These are phyloP conservation scores for Ochetophila trinervis DNA, from an alignment of 306 rosid genomes.

Conservation along the genomic window DNA sequence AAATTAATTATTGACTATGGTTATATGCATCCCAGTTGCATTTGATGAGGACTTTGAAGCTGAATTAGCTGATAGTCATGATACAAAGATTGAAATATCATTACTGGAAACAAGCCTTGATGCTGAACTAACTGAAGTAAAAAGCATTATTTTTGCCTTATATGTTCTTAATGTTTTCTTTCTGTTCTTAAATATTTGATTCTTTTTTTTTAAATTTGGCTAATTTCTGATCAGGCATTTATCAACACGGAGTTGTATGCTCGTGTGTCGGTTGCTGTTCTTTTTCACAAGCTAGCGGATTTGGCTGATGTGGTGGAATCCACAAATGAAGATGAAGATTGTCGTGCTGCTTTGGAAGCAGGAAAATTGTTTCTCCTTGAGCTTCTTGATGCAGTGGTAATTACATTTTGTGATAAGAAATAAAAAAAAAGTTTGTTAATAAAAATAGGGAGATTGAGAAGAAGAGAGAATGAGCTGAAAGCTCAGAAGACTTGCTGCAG, in stretches of 20 bases:
- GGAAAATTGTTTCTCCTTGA: slow-evolving; percentile 81
- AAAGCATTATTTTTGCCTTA: neutral
- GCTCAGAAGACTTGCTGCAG: too few relatives aligned
- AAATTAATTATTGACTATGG: slow-evolving; percentile 16
- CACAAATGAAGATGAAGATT: slow-evolving; percentile 36
- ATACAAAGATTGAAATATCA: slow-evolving; percentile 71
- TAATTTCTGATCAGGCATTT: slow-evolving; percentile 61
- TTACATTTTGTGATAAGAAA: slow-evolving; percentile 16
- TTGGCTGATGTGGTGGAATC: slow-evolving; percentile 48
- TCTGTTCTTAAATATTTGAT: neutral
- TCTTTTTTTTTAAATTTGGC: neutral
- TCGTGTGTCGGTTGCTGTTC: slow-evolving; percentile 89
- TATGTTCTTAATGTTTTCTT: neutral
- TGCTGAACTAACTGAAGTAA: slow-evolving; percentile 78
- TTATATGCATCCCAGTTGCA: slow-evolving; percentile 58
- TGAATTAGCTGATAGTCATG: slow-evolving; percentile 77
- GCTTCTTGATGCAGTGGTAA: slow-evolving; percentile 88
- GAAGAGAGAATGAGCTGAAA: too few relatives aligned
- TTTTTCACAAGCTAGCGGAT: slow-evolving; percentile 79
- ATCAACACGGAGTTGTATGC: slow-evolving; percentile 96
- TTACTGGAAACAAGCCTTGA: slow-evolving; percentile 68
- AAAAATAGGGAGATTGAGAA: too few relatives aligned
- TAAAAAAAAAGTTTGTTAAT: neutral
- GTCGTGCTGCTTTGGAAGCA: slow-evolving; percentile 55
- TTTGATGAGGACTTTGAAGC: slow-evolving; percentile 98